phyloP scores from a whole-genome alignment of 805 yeast genomes.

The Candida verbasci region DNA sequence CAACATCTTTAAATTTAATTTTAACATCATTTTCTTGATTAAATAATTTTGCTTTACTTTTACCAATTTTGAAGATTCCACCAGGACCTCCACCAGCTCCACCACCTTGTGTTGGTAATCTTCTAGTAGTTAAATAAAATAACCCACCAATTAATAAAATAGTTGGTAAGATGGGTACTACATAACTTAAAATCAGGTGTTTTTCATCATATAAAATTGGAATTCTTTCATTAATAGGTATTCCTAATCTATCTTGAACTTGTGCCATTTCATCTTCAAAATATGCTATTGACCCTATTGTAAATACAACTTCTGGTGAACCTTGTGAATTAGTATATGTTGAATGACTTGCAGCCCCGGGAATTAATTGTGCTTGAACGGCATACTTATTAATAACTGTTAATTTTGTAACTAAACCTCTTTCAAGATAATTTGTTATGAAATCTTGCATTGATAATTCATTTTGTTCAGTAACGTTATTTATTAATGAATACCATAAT shows the following conservation, averaged over 20 bases:
- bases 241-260: conserved; percentile 64
- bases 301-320: conserved; percentile 56
- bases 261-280: conserved; percentile 80
- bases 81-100: conserved; percentile 36
- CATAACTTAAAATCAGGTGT: conserved; percentile 56
- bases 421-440: conserved; percentile 70
- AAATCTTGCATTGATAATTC: conserved; percentile 73
- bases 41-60: conserved; percentile 73
- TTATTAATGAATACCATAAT: conserved; percentile 4
- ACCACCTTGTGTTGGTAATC: conserved; percentile 47
- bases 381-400: conserved; percentile 67
- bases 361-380: conserved; percentile 65
- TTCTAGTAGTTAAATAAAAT: conserved; percentile 55
- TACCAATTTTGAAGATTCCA: conserved; percentile 73
- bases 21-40: conserved; percentile 81
- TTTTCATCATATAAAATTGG: conserved; percentile 75
- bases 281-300: conserved; percentile 82
- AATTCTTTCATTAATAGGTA: conserved; percentile 65
- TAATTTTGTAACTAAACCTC: conserved; percentile 71
- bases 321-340: conserved; percentile 35
- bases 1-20: conserved; percentile 82
- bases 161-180: conserved; percentile 78
- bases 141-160: conserved; percentile 75
- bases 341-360: conserved; percentile 39
- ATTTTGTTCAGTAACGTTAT: conserved; percentile 10